phyloP scores from a whole-genome alignment of 164 flowering plant genomes.

The Chimonanthus salicifolius region DNA sequence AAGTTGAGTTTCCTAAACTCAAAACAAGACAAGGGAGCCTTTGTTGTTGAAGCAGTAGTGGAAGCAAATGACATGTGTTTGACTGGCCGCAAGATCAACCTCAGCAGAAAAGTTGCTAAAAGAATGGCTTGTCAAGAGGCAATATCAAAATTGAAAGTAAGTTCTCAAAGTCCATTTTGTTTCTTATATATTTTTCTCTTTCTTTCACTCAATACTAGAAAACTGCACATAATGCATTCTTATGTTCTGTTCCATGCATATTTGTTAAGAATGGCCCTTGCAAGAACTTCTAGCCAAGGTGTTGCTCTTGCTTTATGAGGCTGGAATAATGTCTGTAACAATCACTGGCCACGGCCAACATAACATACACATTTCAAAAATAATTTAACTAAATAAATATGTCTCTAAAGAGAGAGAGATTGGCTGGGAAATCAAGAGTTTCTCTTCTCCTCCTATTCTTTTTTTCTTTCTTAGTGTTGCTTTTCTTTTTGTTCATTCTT shows the following conservation, averaged over 20 bases:
- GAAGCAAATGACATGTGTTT: neutral
- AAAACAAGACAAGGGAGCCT: constrained; percentile 27
- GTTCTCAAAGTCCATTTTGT: neutral
- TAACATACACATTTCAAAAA: no score
- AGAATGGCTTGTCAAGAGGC: constrained; percentile 45
- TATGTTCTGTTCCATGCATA: neutral
- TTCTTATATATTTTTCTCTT: neutral
- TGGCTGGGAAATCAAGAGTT: no score
- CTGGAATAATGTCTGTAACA: no score
- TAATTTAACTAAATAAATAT: no score
- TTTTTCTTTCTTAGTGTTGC: neutral
- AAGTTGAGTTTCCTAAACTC: constrained; percentile 23
- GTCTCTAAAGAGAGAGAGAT: no score
- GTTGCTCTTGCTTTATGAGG: neutral
- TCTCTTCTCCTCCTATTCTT: no score
- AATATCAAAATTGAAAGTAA: constrained; percentile 50
- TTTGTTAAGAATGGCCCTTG: neutral
- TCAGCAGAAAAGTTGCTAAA: constrained; percentile 50
- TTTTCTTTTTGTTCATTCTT: neutral
- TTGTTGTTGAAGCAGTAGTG: constrained; percentile 41
- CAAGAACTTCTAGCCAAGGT: neutral
- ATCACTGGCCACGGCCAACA: neutral
- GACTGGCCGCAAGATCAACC: constrained; percentile 33
- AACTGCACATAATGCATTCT: no score
- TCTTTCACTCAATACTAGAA: no score